Evolutionary conservation across 257 asterid species (phyloP), one percentile per base, ranked within the genome.

Genomic region (Agastache rugosa): DNA sequence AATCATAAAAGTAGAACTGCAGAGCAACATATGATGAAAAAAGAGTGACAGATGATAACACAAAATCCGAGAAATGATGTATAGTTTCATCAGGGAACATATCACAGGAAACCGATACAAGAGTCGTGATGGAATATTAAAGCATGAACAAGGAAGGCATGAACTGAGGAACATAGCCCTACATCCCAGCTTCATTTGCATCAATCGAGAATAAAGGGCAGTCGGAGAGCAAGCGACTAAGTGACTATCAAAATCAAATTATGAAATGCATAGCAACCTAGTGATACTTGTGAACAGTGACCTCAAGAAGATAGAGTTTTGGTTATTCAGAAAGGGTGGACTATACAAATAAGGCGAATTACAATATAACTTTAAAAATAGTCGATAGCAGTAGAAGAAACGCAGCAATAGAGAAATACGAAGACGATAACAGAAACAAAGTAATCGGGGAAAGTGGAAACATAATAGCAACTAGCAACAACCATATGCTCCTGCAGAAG

Each of bases 171-270:
- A 53, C 29, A 44, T 29, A 29, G 7, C 7, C 7, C 37, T 5
- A 31, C 37, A 8, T 27, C 53, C 22, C 23, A 64, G 72, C 35
- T 15, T 53, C 72, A 37, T 31, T 16, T 37, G 78, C 42, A 74
- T 20, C 22, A 42, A 58, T 31, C 15, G n/a, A 56, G 44, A 50
- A 55, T 72, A 60, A 45, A 47, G 16, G 10, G 27, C 54, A 61
- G 34, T 62, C 41, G 5, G 66, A 14, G 55, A 20, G 56, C 31
- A 23, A 37, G 55, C 75, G 11, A 54, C 55, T 6, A 53, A 48
- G 35, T 22, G 55, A 39, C 41, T 54, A 37, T 54, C 5, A 3
- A 6, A 39, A 69, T 51, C 75, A 20, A 22, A 20, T 69, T 34
- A n/a, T 34, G 31, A 27, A 20, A n/a, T 11, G 19, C 14, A 7